Evolutionary conservation across 2,329 filamentous ascomycete genomes (phyloP).

Genomic region (Arthrobotrys entomopaga): DNA sequence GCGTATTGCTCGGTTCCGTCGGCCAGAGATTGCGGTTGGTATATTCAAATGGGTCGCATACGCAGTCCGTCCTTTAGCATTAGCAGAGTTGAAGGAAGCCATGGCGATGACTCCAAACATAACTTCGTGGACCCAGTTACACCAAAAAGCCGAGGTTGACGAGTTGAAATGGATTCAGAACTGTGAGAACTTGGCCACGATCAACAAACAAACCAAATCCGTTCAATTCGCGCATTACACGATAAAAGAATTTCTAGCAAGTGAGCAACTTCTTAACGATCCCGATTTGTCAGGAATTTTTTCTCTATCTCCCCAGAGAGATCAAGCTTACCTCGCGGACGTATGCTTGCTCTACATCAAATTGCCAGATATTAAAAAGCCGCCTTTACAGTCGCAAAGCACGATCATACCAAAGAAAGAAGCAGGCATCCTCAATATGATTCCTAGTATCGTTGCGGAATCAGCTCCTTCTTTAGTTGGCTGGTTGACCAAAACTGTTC

Average conservation of each 20-base stretch:
- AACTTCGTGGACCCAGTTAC: slow-evolving; percentile 7
- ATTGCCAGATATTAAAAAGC: neutral
- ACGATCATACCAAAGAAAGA: neutral
- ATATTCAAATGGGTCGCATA: slow-evolving; percentile 61
- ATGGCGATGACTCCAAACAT: slow-evolving; percentile 51
- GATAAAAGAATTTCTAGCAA: slow-evolving; percentile 20
- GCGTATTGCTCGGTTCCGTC: slow-evolving; percentile 34
- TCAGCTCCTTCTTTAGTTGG: neutral
- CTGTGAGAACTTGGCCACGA: slow-evolving; percentile 28
- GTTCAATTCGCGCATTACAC: slow-evolving; percentile 37
- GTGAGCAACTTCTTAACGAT: neutral
- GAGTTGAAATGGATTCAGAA: slow-evolving; percentile 39
- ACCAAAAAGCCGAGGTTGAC: slow-evolving; percentile 9
- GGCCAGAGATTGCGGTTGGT: slow-evolving; percentile 55
- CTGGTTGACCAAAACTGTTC: neutral
- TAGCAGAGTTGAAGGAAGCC: slow-evolving; percentile 62
- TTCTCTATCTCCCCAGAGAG: neutral
- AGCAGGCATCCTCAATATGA: neutral
- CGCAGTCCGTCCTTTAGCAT: slow-evolving; percentile 60
- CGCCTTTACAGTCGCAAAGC: neutral
- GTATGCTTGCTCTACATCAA: neutral
- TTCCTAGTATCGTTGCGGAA: neutral
- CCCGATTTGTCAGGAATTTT: neutral
- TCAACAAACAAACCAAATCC: slow-evolving; percentile 10
- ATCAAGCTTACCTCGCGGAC: neutral